Evolutionary conservation across 306 rosid genomes (phyloP), one percentile per base, ranked within the genome.

Genomic region (Prunus padus): DNA sequence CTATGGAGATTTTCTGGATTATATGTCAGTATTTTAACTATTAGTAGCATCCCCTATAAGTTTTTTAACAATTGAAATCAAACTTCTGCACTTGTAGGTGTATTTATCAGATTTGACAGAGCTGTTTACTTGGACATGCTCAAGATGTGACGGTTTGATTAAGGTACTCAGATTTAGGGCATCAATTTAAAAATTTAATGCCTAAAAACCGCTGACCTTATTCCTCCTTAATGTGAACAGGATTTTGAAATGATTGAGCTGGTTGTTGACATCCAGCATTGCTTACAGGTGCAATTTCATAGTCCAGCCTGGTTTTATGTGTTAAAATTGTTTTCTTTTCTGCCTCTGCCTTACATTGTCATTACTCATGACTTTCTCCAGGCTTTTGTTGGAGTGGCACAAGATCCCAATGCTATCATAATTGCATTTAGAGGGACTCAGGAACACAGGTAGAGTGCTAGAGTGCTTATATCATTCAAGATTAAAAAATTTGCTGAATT

Each of bases 371-470:
- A 19, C 76, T 60, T 80, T 61, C 64, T 80, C 13, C 80, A 96
- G 99, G 91, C 91, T 45, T 96, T 85, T 76, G 98, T 96, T 76
- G 99, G 99, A 78, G 91, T 92, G 25, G 86, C 99, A 13, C 77
- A 85, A 67, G 89, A 91, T 87, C 93, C 91, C 14, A 76, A 82
- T 79, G 92, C 99, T 45, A 81, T 96, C 33, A 74, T 96, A 74
- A 92, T 96, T 84, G 97, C 99, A 57, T 92, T 96, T 81, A 86
- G 99, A 84, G 99, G 99, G 76, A 96, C 98, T 74, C 96, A 96
- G 80, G 99, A 82, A 81, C 88, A 59, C 90, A 96, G 99, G 99
- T 96, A 60, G 14, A 30, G 19, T 65, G 18, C 82, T 77, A 26
- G 46, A 47, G 52, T 20, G 59, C 33, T 45, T 26, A 19, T n/a